Base-by-base conservation (phyloP, 371 early-diverging fungal genomes). In the Lichtheimia corymbifera region DNA sequence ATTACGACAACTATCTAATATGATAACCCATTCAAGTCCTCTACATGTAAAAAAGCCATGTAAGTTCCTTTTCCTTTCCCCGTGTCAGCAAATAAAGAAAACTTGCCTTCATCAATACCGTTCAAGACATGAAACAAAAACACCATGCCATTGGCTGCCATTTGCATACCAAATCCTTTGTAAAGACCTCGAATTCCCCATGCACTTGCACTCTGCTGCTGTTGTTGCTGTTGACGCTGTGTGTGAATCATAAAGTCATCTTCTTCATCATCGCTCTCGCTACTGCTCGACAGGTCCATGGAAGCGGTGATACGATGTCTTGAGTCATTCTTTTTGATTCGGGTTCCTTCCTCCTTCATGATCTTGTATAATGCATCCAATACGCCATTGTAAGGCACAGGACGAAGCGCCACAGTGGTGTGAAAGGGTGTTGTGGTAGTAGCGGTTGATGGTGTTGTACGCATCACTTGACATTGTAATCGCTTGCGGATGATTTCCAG, bases 401-500 rank as follows among this genome's bases (percentile, higher is more conserved):
- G 80, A 13, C 90, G 81, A 12, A 84, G 63, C 15, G 84, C 84
- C 13, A 98, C 95, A 25, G 87, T 74, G 1, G 93, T 83, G 30
- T 89, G 84, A 64, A 91, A 93, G 11, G 76, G 74, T 35, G 35
- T 2, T 9, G 7, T 30, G 47, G 14, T 9, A 17, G 20, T 13
- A 20, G 35, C 35, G 11, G 27, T 54, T 3, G 18, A 18, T 9
- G n/a, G n/a, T n/a, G 27, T 54, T 9, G 54, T n/a, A 44, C 73
- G 68, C 35, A 35, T 9, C 47, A 79, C 72, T 71, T 96, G 96
- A 44, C 89, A 86, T 53, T 92, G 91, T 47, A 98, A 71, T 9
- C 98, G 78, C 49, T 88, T 84, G 9, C 94, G 84, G 50, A 93
- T 84, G 5, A 95, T 97, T 54, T 97, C 95, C 11, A 98, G 58